Conservation (phyloP, 805 yeast genomes). For the Zygoascus biomembranicola region DNA sequence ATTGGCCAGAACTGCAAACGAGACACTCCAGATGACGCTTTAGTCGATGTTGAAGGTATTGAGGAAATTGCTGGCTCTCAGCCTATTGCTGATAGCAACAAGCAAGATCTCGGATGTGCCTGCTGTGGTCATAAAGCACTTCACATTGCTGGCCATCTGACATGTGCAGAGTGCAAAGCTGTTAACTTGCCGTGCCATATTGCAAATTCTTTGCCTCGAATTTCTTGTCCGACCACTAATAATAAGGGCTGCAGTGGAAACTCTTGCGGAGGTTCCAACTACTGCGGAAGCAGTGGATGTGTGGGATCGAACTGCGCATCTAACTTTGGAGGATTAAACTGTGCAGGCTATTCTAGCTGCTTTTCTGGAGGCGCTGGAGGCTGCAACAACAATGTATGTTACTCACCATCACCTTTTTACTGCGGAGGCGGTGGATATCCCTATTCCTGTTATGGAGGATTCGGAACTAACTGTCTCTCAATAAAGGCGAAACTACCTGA, state of each 20-base stretch:
- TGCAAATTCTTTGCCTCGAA: not conserved
- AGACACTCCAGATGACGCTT: not conserved
- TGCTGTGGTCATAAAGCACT: not conserved
- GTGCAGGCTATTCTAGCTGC: not conserved
- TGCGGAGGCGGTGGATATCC: not conserved
- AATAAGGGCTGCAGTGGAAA: not conserved
- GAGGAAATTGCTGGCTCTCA: not conserved
- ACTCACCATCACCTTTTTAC: not conserved
- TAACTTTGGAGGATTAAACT: not conserved
- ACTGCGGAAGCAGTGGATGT: slow-evolving; percentile 6
- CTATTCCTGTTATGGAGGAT: not conserved
- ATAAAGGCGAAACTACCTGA: not conserved
- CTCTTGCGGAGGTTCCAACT: slow-evolving; percentile 3
- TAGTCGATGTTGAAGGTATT: not conserved
- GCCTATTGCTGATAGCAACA: not conserved
- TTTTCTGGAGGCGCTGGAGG: slow-evolving; percentile 1
- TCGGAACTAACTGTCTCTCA: not conserved
- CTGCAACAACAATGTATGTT: not conserved
- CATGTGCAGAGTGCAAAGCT: not conserved
- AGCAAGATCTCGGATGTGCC: not conserved
- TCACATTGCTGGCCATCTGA: not conserved
- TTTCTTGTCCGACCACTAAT: slow-evolving; percentile 1
- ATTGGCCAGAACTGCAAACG: not conserved
- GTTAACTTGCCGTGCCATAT: not conserved
- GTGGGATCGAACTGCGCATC: not conserved